Evolutionary conservation across 306 rosid genomes (phyloP), one percentile per base, ranked within the genome.

Genomic region (Neltuma alba): DNA sequence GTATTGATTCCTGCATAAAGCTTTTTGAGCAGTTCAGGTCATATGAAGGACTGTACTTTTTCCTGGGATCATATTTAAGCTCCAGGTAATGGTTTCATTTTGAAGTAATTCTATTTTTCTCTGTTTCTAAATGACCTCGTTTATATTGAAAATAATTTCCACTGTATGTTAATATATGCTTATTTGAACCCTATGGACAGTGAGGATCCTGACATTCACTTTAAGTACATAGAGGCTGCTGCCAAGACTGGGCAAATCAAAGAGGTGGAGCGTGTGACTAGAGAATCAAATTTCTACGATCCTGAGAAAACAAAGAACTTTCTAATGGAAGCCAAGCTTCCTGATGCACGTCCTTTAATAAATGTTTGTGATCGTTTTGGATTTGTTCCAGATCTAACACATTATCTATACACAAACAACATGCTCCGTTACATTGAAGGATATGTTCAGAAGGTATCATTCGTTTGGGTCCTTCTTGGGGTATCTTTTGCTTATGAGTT

Each of bases 141-240:
- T 77, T 81, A n/a, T 55, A 18, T 33, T 38, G 44, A 55, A 31
- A 50, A 75, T 78, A 15, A 57, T 60, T 41, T 80, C 68, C 52
- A 7, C 6, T 20, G 33, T 69, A 50, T 72, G 71, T 77, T 83
- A 75, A 80, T 80, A 18, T 42, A 6, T 55, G 50, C 78, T 38
- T 66, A 28, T 48, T 67, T 42, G 40, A 81, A 68, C 64, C 78
- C 63, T 73, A 55, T 83, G 88, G 76, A 79, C 94, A 96, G 99
- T 81, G 99, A 96, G 98, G 99, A 96, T 74, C 99, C 99, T 72
- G 99, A 96, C 41, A 93, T 96, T 83, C 99, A 96, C 91, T 96
- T 93, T 64, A 96, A 96, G 96, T 96, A 96, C 92, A 91, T 96
- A 42, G 99, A 96, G 81, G 89, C 99, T 37, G 99, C 99, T 74